Base-by-base conservation (phyloP, 495 filamentous ascomycete species). In the Hypoxylon rickii region DNA sequence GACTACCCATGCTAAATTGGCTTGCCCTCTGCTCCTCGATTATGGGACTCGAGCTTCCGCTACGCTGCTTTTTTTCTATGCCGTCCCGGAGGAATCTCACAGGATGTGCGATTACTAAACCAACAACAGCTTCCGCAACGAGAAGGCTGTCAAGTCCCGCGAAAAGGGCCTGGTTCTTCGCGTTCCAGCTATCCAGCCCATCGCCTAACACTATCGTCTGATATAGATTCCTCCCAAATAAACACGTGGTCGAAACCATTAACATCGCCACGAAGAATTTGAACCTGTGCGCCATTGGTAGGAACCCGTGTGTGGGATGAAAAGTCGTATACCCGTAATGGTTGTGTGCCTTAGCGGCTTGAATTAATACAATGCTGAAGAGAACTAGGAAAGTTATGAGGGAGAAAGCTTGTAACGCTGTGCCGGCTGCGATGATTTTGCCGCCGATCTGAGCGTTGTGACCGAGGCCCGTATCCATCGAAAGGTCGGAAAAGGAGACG, bases 311-410 rank as follows among this genome's bases (percentile, higher is more conserved):
- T 16, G 36, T 13, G 13, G 54, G 54, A 17, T 63, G 54, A 32
- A 63, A 63, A n/a, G 60, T 63, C 36, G 60, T 63, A 16, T 63
- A 58, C 37, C 60, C 60, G 10, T 49, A 63, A 19, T 51, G 47
- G 17, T 11, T 49, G 7, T 63, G 44, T 3, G 60, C 44, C 12
- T 58, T 7, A 19, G 60, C 38, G 4, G 60, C 60, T 51, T 37
- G 54, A 22, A 58, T 38, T 41, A 63, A 16, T 18, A 63, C 60
- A 7, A 55, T 22, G 2, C n/a, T 20, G 8, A 63, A 58, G 10
- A 63, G 44, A 8, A 22, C 1, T 18, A 63, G 22, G 31, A 58
- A 46, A 38, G 39, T 44, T 12, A 58, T 44, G 17, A 63, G 32
- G 33, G 60, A 58, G 39, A 63, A 1, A 3, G 49, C 49, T 42